Evolutionary conservation across 352 stramenopile genomes (phyloP).

Genomic region (Phytophthora aleatoria): DNA sequence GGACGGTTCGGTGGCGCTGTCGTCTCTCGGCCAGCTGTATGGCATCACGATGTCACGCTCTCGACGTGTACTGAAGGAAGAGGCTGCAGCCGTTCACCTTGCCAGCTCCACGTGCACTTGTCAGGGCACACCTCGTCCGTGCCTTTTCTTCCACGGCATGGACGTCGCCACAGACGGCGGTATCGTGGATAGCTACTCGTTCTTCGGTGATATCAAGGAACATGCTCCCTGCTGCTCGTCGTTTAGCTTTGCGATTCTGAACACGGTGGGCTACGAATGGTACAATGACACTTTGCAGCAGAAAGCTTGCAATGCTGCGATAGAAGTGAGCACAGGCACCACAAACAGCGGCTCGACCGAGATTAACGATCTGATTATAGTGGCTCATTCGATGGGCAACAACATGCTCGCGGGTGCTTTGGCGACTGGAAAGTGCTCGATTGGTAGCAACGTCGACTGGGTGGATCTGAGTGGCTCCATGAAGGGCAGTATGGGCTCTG

Average conservation of each 20-base stretch:
- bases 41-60: constrained; percentile 19
- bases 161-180: constrained; percentile 39
- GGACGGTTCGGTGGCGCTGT: constrained; percentile 29
- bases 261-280: constrained; percentile 62
- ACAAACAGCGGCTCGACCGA: constrained; percentile 36
- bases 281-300: constrained; percentile 51
- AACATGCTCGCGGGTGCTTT: constrained; percentile 55
- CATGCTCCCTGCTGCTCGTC: constrained; percentile 61
- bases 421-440: constrained; percentile 47
- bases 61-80: constrained; percentile 28
- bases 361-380: constrained; percentile 56
- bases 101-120: constrained; percentile 41
- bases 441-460: constrained; percentile 43
- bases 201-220: constrained; percentile 53
- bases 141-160: constrained; percentile 63
- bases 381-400: constrained; percentile 70
- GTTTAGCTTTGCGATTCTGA: constrained; percentile 50
- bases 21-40: constrained; percentile 40
- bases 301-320: constrained; percentile 41
- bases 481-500: constrained; percentile 55
- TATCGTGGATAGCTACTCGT: constrained; percentile 43
- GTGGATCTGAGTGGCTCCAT: constrained; percentile 49
- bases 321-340: constrained; percentile 36
- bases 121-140: constrained; percentile 41
- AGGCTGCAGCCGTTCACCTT: constrained; percentile 26